Evolutionary conservation across 78 protist genomes (phyloP), one percentile per base, ranked within the genome.

Genomic region (Creolimax fragrantissima): DNA sequence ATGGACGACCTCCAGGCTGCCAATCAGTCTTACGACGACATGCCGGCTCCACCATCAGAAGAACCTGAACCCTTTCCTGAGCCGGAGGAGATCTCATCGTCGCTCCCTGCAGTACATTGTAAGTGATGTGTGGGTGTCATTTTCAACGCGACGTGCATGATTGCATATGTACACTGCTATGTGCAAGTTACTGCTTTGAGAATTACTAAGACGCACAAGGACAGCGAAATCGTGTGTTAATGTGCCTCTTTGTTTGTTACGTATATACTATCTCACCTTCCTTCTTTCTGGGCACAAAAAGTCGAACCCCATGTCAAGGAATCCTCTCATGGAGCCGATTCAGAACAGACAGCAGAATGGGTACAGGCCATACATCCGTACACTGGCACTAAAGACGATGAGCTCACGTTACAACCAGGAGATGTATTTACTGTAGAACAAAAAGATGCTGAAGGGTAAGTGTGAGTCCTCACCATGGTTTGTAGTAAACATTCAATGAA

Each of bases 371-470:
- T 88, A 74, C 45, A 88, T 36, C 11, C 44, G 37, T 88, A 88
- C 67, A 11, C 66, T 35, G 90, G 85, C 7, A 5, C 3, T 32
- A 36, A 42, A 7, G 85, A 39, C 42, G 89, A 90, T 24, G 93
- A 90, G 58, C 89, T 93, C 17, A 6, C 42, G n/a, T 93, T 93
- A 44, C 2, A 42, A n/a, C 86, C 90, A 67, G 95, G 93, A 32
- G 95, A 93, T 24, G 81, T 85, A 37, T 88, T 88, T 11, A n/a
- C 11, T 6, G 45, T 88, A 24, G 5, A 11, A 5, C 90, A 88
- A 32, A 88, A 45, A 36, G 90, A 88, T 36, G 6, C 90, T 6
- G 90, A 6, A 88, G 90, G 90, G 90, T 32, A 88, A 35, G 47
- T 1, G 88, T 11, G 17, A n/a, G n/a, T n/a, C n/a, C n/a, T n/a